Evolutionary conservation across 768 basidiomycete species (phyloP).

Genomic region (Cystofilobasidium capitatum): DNA sequence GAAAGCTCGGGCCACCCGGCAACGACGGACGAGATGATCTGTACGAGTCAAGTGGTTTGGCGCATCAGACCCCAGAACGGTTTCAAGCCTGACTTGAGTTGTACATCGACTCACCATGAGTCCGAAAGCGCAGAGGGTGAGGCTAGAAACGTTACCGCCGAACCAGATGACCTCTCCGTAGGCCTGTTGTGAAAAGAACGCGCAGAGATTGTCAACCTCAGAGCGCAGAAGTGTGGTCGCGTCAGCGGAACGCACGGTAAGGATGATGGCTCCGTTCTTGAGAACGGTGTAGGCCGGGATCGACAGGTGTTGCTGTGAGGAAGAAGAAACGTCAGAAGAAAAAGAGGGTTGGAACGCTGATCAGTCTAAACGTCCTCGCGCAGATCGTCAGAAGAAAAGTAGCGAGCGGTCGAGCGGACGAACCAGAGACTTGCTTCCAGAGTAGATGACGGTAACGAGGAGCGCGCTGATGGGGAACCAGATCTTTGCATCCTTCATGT

Average conservation of each 20-base stretch:
- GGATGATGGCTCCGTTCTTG: slow-evolving; percentile 98
- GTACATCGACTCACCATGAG: slow-evolving; percentile 66
- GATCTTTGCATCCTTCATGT: slow-evolving; percentile 67
- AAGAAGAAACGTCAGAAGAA: not conserved
- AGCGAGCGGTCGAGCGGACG: slow-evolving; percentile 38
- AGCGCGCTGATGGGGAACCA: slow-evolving; percentile 94
- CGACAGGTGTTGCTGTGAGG: slow-evolving; percentile 75
- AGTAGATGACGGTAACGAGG: slow-evolving; percentile 91
- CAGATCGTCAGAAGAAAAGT: too few species aligned
- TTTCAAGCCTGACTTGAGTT: not conserved
- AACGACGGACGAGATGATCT: slow-evolving; percentile 86
- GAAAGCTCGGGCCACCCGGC: slow-evolving; percentile 93
- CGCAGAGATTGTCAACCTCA: not conserved
- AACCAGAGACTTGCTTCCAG: slow-evolving; percentile 91
- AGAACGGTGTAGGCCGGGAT: slow-evolving; percentile 99
- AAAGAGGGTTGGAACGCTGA: too few species aligned
- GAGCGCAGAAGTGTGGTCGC: not conserved
- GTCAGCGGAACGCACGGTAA: slow-evolving; percentile 65
- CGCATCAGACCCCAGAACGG: not conserved
- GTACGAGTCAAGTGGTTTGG: not conserved
- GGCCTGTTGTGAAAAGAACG: slow-evolving; percentile 48
- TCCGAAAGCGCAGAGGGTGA: slow-evolving; percentile 80
- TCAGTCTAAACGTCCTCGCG: too few species aligned
- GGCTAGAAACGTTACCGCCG: slow-evolving; percentile 71
- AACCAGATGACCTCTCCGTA: slow-evolving; percentile 98